Base-by-base conservation (phyloP, 148 eudicot species). In the Dianthus caryophyllus region DNA sequence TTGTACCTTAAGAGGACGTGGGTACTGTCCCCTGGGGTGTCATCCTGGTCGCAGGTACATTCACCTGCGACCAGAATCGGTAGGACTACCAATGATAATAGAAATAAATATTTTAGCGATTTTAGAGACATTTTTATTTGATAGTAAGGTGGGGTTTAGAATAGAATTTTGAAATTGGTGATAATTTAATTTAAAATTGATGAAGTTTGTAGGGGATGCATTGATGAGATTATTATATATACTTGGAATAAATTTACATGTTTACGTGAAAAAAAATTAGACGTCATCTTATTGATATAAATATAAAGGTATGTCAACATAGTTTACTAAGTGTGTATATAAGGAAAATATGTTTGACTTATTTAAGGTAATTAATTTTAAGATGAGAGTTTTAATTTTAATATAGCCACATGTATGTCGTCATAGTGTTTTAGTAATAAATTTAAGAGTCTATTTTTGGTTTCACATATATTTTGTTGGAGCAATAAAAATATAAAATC, bases 21-120 rank as follows among this genome's bases (percentile, higher is more conserved):
- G 1, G 43, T 26, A 1, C 38, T 24, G 36, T 44, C 70, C 22
- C 14, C 48, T 5, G 16, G 22, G 36, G 17, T 6, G 0, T 71
- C 65, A 1, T 62, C 73, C 49, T 24, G n/a, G 48, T 65, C 53
- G 30, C 76, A 75, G 0, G 76, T 75, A 58, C 78, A 75, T 1
- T 79, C 82, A 9, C 61, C 72, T 0, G 47, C 61, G 2, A 57
- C 72, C 13, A 64, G 25, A 4, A 54, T 39, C 1, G 72, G 29
- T 44, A 60, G 25, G 51, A 74, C 20, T 15, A 78, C 5, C 4
- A 77, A 14, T 3, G 41, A 21, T 4, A 68, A 0, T 15, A 67
- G 9, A 17, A 54, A 11, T 17, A 69, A 6, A 38, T 13, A 0
- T 6, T 6, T 53, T 20, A 31, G 17, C 7, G 72, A 41, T 36